These are phyloP conservation scores for Euphorbia schlechtendalii DNA, from an alignment of 441 rosid species.

Conservation along the genomic window DNA sequence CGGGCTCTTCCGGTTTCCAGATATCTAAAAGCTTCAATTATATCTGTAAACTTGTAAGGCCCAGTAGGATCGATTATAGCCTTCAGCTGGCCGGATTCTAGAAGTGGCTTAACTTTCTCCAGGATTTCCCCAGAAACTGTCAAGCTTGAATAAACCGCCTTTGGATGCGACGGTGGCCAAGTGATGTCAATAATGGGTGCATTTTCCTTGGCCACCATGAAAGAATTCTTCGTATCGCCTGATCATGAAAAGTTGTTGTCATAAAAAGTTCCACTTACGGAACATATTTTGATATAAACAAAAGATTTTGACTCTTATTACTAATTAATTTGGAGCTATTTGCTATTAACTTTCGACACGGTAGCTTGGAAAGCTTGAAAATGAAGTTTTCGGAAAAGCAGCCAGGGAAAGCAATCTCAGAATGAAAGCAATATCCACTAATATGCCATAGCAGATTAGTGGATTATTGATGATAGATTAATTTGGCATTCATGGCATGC, in stretches of 20 bases:
- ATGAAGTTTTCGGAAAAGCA: too few species aligned
- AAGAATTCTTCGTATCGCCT: constrained; percentile 39
- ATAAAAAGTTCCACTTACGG: too few species aligned
- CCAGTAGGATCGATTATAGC: constrained; percentile 37
- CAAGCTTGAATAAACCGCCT: constrained; percentile 39
- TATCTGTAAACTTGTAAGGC: constrained; percentile 33
- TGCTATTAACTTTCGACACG: too few species aligned
- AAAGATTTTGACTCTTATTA: too few species aligned
- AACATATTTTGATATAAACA: too few species aligned
- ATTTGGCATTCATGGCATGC: neutral
- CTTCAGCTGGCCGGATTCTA: constrained; percentile 36
- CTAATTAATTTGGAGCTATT: too few species aligned
- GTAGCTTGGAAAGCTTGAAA: too few species aligned
- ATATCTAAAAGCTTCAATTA: constrained; percentile 34
- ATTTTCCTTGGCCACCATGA: constrained; percentile 35
- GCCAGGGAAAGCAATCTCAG: too few species aligned
- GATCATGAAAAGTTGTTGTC: too few species aligned
- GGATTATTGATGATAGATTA: neutral
- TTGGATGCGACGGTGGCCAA: constrained; percentile 40
- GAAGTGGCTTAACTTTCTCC: constrained; percentile 27
- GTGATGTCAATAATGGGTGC: constrained; percentile 41
- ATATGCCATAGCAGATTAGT: neutral
- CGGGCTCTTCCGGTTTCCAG: constrained; percentile 40
- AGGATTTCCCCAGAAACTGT: constrained; percentile 31
- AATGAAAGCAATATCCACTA: too few species aligned